phyloP scores from a whole-genome alignment of 129 eudicot species.

The Glebionis coronaria region DNA sequence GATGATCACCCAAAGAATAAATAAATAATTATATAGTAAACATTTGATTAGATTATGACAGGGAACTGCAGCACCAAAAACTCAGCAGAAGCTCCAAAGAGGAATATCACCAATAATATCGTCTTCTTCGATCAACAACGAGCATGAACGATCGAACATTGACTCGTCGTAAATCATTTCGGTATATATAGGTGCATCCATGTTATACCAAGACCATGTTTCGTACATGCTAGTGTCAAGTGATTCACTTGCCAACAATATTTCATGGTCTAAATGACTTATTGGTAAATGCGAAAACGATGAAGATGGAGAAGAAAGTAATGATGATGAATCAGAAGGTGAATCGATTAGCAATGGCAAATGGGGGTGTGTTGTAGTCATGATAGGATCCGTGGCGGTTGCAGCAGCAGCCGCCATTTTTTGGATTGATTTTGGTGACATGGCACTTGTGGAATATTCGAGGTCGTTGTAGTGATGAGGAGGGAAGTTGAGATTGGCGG shows the following conservation, averaged over 20 bases:
- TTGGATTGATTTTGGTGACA: slow-evolving; percentile 93
- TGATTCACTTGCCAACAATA: slow-evolving; percentile 16
- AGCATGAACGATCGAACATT: slow-evolving; percentile 46
- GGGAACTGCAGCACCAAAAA: slow-evolving; percentile 28
- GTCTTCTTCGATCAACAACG: slow-evolving; percentile 39
- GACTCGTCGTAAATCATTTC: slow-evolving; percentile 45
- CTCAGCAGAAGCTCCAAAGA: slow-evolving; percentile 82
- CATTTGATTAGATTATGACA: not conserved
- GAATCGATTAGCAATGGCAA: not conserved
- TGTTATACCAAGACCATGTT: slow-evolving; percentile 50
- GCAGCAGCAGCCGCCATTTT: slow-evolving; percentile 77
- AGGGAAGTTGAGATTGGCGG: slow-evolving; percentile 88
- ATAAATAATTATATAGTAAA: slow-evolving; percentile 17
- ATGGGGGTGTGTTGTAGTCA: not conserved
- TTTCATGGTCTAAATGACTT: slow-evolving; percentile 34
- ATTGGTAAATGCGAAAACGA: slow-evolving; percentile 18
- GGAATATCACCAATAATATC: slow-evolving; percentile 58
- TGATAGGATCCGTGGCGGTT: slow-evolving; percentile 9
- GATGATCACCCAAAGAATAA: slow-evolving; percentile 34
- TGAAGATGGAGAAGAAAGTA: slow-evolving; percentile 21
- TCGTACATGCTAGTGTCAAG: slow-evolving; percentile 12
- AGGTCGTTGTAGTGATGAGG: slow-evolving; percentile 25
- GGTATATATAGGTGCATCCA: slow-evolving; percentile 57
- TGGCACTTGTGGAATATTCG: slow-evolving; percentile 11
- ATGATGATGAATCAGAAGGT: slow-evolving; percentile 6